Evolutionary conservation across 1,284 basidiomycete species (phyloP).

Genomic region (Cutaneotrichosporon sp.): DNA sequence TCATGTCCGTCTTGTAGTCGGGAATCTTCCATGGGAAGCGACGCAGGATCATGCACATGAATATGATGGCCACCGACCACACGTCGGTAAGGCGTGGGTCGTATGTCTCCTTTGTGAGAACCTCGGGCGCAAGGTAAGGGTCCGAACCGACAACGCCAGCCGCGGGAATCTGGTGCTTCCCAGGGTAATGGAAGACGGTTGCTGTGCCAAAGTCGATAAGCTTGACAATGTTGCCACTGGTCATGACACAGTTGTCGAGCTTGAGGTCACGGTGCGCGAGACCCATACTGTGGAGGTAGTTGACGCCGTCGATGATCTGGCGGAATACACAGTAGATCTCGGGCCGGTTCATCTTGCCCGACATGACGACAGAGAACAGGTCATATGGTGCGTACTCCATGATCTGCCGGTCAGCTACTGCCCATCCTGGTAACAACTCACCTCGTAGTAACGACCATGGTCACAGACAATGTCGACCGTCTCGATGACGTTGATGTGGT

Average conservation of each 20-base stretch:
- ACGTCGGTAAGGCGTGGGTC: constrained; percentile 98
- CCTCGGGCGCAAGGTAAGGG: constrained; percentile 97
- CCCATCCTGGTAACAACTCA: constrained; percentile 52
- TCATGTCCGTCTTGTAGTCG: constrained; percentile 87
- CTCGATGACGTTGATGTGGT: constrained; percentile 96
- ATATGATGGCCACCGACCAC: constrained; percentile 98
- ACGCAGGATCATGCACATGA: constrained; percentile 98
- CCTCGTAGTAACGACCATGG: constrained; percentile 97
- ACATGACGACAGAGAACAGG: constrained; percentile 99
- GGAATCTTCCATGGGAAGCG: constrained; percentile 99
- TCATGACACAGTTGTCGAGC: constrained; percentile 99
- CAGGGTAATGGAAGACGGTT: constrained; percentile 98
- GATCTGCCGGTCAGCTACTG: constrained; percentile 60
- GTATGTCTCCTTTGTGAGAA: constrained; percentile 75
- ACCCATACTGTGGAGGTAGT: constrained; percentile 96
- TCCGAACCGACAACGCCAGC: constrained; percentile 95
- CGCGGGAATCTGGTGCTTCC: constrained; percentile 74
- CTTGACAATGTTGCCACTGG: constrained; percentile 87
- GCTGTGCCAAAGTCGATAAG: constrained; percentile 99
- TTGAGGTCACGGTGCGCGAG: constrained; percentile 98
- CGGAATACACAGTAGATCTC: constrained; percentile 99
- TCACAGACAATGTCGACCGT: constrained; percentile 98
- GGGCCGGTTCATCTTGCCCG: constrained; percentile 94
- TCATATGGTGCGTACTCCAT: constrained; percentile 99
- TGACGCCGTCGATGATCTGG: constrained; percentile 96